A percentile compares a stretch with the other conserved stretches of the same genome.
These are phyloP conservation scores for Heterobasidion irregulare DNA, from an alignment of 1,284 basidiomycete species.

Conservation along the genomic window DNA sequence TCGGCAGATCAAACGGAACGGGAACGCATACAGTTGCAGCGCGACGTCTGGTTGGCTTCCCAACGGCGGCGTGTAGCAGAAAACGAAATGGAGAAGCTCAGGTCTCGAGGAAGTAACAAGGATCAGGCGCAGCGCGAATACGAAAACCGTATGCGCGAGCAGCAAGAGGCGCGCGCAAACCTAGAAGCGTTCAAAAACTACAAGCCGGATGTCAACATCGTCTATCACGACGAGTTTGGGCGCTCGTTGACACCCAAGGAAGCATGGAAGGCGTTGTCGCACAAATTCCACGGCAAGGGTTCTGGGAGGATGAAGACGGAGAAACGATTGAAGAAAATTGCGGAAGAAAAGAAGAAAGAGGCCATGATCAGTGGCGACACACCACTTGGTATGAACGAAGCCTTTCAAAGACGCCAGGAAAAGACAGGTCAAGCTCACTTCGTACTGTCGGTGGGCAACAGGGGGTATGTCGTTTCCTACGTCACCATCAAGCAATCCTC, in stretches of 20 bases:
- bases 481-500: conserved; percentile 6
- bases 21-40: conserved; percentile 77
- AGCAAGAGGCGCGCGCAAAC: conserved; percentile 80
- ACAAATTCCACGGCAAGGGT: conserved; percentile 95
- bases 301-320: conserved; percentile 92
- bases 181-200: conserved; percentile 88
- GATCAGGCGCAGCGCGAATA: conserved; percentile 94
- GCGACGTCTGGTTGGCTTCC: conserved; percentile 88
- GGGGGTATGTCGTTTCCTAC: conserved; percentile 53
- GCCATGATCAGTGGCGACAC: conserved; percentile 92
- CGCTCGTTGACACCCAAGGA: conserved; percentile 86
- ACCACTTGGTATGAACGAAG: conserved; percentile 84
- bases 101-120: conserved; percentile 73
- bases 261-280: conserved; percentile 92
- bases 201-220: conserved; percentile 94
- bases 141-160: conserved; percentile 87
- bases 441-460: conserved; percentile 87
- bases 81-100: conserved; percentile 73
- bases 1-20: conserved; percentile 66
- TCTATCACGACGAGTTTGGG: conserved; percentile 97
- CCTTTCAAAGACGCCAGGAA: conserved; percentile 86
- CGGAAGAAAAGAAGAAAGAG: conserved; percentile 85
- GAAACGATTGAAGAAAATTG: conserved; percentile 89
- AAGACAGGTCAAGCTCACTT: conserved; percentile 93
- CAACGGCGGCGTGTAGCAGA: conserved; percentile 70